Evolutionary conservation across 148 eudicot genomes (phyloP).

Genomic region (Linanthus parryae): DNA sequence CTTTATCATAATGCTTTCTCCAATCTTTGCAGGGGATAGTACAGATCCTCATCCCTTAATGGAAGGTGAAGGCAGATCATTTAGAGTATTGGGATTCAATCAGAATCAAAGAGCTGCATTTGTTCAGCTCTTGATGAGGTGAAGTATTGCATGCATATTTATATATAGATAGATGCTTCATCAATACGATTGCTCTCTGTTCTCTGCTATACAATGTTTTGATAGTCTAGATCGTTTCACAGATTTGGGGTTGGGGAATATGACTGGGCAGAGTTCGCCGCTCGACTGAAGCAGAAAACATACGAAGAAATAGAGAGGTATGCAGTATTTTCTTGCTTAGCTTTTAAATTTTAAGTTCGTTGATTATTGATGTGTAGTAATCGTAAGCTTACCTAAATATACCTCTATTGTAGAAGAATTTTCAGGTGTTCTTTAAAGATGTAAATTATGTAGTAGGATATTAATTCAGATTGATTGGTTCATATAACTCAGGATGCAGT

Average conservation of each 20-base stretch:
- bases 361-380: neutral
- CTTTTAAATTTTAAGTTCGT: too few relatives aligned
- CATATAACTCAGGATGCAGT: too few relatives aligned
- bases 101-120: slow-evolving; percentile 88
- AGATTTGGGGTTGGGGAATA: slow-evolving; percentile 87
- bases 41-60: slow-evolving; percentile 67
- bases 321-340: slow-evolving; percentile 16
- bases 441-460: too few relatives aligned
- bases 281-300: slow-evolving; percentile 86
- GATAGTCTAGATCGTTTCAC: slow-evolving; percentile 8
- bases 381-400: neutral
- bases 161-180: neutral
- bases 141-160: slow-evolving; percentile 8
- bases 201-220: neutral
- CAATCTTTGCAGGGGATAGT: slow-evolving; percentile 45
- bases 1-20: slow-evolving; percentile 9
- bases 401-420: too few relatives aligned
- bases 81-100: slow-evolving; percentile 86
- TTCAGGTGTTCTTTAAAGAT: too few relatives aligned
- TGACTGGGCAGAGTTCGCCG: slow-evolving; percentile 84
- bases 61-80: slow-evolving; percentile 96
- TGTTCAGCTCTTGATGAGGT: slow-evolving; percentile 97
- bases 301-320: slow-evolving; percentile 77
- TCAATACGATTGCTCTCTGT: neutral
- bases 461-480: too few relatives aligned